Evolutionary conservation across 768 basidiomycete species (phyloP), one percentile per base, ranked within the genome.

Genomic region (Boletus speciosus): DNA sequence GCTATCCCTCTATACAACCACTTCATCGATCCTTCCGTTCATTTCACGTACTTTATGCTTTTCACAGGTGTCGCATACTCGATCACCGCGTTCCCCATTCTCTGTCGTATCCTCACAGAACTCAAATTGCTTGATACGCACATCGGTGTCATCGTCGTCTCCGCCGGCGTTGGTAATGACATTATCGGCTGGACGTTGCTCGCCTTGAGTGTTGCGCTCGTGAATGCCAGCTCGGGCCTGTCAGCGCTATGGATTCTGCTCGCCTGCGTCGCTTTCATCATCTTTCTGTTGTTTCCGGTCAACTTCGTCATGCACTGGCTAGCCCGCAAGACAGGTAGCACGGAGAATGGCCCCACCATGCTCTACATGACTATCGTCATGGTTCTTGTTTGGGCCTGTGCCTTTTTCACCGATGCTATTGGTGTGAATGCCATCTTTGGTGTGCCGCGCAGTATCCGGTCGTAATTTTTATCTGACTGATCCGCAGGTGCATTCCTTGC

Each of bases 401-500:
- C 94, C 0, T 98, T 96, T 71, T 87, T 98, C 66, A 97, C 94
- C 2, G 94, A 96, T 62, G 77, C 89, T 51, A 93, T 98, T 61
- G 96, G 93, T 21, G 90, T 93, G 1, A 88, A 93, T 64, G 86
- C 93, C 32, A 93, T 95, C 57, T 96, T 96, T 65, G 93, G 93
- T 80, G 51, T 31, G 72, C 55, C 29, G 3, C 40, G 23, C 39
- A 1, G 4, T n/a, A 3, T 16, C 21, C 2, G 8, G 7, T 32
- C 10, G 6, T 46, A 29, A 41, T 16, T 6, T 2, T 1, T 5
- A 3, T 32, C 43, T 62, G n/a, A 44, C 37, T 7, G 38, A 14
- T 57, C 16, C 2, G 8, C 54, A 86, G 85, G 85, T 47, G 92
- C 90, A 0, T 96, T 97, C 75, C 66, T 96, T 11, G 82, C 83